Base-by-base conservation (phyloP, 208 protist genomes). In the Trichomonas tenax region DNA sequence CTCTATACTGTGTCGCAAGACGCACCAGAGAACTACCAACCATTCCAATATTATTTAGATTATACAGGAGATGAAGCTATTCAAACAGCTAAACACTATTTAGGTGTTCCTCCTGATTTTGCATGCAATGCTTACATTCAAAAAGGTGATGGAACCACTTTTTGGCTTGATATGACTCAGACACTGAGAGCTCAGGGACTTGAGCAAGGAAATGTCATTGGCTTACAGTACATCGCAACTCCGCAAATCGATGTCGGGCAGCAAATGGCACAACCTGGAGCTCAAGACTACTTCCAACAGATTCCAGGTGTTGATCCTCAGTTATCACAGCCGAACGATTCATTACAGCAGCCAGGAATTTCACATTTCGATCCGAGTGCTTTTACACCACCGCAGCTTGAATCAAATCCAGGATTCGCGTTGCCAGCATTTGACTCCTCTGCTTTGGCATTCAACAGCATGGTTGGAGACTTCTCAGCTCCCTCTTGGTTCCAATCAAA, bases 11-110 rank as follows among this genome's bases (percentile, higher is more conserved):
- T 72, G 21, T 72, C 58, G 2, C 58, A 72, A 72, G 58, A 72
- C 11, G 58, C 58, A 17, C 58, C 58, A n/a, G 58, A 72, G 58
- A 72, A 72, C 58, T 72, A 72, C 58, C 58, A 72, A 72, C 58
- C 58, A 72, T 93, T 93, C 44, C 44, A 93, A 38, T 93, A 93
- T 93, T 93, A 93, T 93, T 23, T 93, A 23, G 86, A 93, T 93
- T 93, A 40, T 17, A 93, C 86, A 93, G 40, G 86, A n/a, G n/a
- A 38, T 34, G 44, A 93, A 48, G 40, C 17, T 51, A 21, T 41
- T 93, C 86, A 93, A 93, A 44, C 44, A 38, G 86, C 86, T 4
- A 40, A 23, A 17, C 41, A 93, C 14, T 51, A 93, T 51, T 93
- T 93, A 93, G 26, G 26, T 38, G n/a, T 93, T 38, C 26, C 41